These are phyloP conservation scores for Penicillium palitans DNA, from an alignment of 2,329 filamentous ascomycete species.

Conservation along the genomic window DNA sequence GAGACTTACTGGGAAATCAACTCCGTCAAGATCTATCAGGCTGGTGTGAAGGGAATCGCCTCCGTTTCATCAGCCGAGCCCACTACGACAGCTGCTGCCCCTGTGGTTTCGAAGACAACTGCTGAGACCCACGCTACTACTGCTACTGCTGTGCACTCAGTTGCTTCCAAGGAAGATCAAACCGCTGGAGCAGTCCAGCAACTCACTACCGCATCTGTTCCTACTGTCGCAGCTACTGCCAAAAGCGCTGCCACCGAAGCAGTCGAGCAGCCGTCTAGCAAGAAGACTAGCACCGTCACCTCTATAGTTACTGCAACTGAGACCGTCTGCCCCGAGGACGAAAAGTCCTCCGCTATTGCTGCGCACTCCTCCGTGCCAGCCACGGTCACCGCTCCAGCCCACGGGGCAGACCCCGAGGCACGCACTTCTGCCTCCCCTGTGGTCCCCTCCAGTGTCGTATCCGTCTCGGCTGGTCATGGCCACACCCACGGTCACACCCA, in stretches of 20 bases:
- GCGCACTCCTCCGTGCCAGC: background rate
- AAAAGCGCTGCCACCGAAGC: background rate
- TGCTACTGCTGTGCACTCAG: background rate
- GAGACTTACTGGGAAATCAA: conserved; percentile 80
- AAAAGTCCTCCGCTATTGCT: background rate
- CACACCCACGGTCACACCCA: background rate
- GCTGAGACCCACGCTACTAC: background rate
- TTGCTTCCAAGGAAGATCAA: background rate
- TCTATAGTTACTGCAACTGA: conserved; percentile 15
- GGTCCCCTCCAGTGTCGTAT: background rate
- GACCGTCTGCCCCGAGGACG: conserved; percentile 21
- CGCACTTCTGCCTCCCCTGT: background rate
- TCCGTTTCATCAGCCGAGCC: conserved; percentile 6
- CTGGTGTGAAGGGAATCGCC: conserved; percentile 18
- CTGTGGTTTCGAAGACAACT: background rate
- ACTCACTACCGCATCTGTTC: background rate
- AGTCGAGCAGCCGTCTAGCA: background rate
- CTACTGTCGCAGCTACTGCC: background rate
- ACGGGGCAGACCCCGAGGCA: background rate
- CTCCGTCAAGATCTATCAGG: conserved; percentile 64
- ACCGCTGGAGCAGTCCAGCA: background rate
- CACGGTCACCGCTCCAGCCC: background rate
- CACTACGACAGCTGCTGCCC: background rate
- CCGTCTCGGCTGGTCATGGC: background rate
- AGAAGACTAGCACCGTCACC: conserved; percentile 11